Percentiles rank a stretch among this genome's conserved stretches.
Evolutionary conservation across 1,284 basidiomycete genomes (phyloP).

Genomic region (Cutaneotrichosporon mucoides): DNA sequence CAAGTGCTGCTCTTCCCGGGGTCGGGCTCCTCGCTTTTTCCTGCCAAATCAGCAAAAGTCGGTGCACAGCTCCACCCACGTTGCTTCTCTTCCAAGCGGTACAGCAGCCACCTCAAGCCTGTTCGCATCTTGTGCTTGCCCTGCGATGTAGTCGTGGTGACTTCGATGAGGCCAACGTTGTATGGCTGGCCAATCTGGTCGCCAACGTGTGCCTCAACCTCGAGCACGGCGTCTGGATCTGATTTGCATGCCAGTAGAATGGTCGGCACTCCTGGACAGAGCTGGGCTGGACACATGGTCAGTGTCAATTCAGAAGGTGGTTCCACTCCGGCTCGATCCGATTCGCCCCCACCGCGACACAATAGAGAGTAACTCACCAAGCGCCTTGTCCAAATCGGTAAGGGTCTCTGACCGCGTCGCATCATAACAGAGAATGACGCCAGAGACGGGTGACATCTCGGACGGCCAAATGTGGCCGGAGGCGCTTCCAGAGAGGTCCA

Average conservation of each 20-base stretch:
- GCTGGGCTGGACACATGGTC: constrained; percentile 20
- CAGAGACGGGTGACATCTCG: constrained; percentile 31
- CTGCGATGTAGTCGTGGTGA: constrained; percentile 33
- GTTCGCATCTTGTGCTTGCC: constrained; percentile 48
- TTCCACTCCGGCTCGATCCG: constrained; percentile 2
- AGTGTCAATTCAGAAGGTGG: too few species aligned
- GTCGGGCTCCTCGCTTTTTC: not conserved
- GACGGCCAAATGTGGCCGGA: constrained; percentile 26
- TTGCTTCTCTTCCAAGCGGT: constrained; percentile 38
- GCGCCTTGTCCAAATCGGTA: constrained; percentile 29
- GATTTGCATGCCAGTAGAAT: constrained; percentile 49
- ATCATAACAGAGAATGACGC: constrained; percentile 46
- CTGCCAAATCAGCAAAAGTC: not conserved
- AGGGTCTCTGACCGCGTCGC: constrained; percentile 34
- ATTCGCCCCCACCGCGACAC: too few species aligned
- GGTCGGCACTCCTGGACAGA: constrained; percentile 30
- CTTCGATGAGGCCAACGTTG: constrained; percentile 48
- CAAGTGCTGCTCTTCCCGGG: not conserved
- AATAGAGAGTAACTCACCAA: constrained; percentile 32
- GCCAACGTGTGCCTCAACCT: constrained; percentile 39
- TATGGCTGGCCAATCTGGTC: constrained; percentile 45
- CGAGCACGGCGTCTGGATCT: constrained; percentile 32
- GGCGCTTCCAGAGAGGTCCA: constrained; percentile 21
- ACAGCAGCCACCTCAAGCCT: constrained; percentile 45
- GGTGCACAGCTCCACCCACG: too few species aligned